Base-by-base conservation (phyloP, 2,329 filamentous ascomycete genomes). In the Aspergillus texensis region DNA sequence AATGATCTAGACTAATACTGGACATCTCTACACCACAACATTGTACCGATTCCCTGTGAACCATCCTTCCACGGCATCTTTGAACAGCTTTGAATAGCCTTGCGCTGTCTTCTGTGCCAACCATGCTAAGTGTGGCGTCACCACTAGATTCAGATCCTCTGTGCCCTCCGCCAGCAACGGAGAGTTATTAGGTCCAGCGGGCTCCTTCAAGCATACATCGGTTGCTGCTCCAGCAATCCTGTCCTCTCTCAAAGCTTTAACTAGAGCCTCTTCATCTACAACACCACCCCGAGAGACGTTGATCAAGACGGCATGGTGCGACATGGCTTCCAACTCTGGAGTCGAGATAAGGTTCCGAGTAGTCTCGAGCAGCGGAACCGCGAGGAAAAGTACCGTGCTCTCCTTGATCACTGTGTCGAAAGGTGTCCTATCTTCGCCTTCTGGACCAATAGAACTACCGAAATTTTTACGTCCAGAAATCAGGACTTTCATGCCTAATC, bases 41-140 rank as follows among this genome's bases (percentile, higher is more conserved):
- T 52, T 32, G 16, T 32, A n/a, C 28, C 48, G 48, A n/a, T 63
- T 62, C 50, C 76, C 83, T 60, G 64, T 71, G 32, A 73, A 74
- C 74, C 80, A 84, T 1, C 67, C 78, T 68, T 85, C 83, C 11
- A 86, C 74, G 36, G 83, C 85, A 41, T 76, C 72, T 67, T 80
- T 82, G 43, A 83, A 65, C 19, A 81, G 78, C 36, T 73, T 71
- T 14, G 78, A 76, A 48, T 85, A 78, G 45, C 82, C 85, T 52
- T 78, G 73, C 62, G 82, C 75, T 5, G 83, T 86, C 66, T 74
- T 79, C 54, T 79, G 76, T 1, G 83, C 80, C 66, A 80, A 82
- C 84, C 84, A 87, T 1, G 85, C 84, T 45, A 85, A 65, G 74
- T 87, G 85, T 21, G 84, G 84, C 55, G 78, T 83, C 46, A 85